Conservation (phyloP, 441 rosid genomes). For the Populus hybrid region DNA sequence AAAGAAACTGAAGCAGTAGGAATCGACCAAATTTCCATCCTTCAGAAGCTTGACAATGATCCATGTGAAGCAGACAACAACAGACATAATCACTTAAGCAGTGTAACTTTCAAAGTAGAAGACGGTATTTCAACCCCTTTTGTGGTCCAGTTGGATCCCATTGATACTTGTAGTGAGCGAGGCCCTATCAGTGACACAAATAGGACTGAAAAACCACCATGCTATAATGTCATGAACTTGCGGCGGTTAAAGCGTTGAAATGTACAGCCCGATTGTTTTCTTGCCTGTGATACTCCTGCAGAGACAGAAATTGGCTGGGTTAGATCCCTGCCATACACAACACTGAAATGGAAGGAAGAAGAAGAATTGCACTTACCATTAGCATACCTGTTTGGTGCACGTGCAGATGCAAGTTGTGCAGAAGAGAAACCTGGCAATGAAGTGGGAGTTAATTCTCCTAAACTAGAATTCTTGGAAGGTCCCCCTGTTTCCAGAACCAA, state of each 20-base stretch:
- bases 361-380: conserved; percentile 52
- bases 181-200: conserved; percentile 11
- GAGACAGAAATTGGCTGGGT: conserved; percentile 41
- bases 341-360: conserved; percentile 31
- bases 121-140: conserved; percentile 39
- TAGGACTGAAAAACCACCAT: conserved; percentile 14
- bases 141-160: conserved; percentile 35
- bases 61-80: conserved; percentile 37
- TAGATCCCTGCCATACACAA: conserved; percentile 40
- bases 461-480: conserved; percentile 15
- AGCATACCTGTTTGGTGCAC: conserved; percentile 35
- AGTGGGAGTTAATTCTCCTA: conserved; percentile 5
- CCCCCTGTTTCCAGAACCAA: conserved; percentile 19
- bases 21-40: conserved; percentile 54
- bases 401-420: conserved; percentile 12
- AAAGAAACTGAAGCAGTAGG: conserved; percentile 44
- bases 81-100: conserved; percentile 30
- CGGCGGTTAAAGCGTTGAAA: conserved; percentile 80
- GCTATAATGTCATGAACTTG: conserved; percentile 41
- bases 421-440: conserved; percentile 21
- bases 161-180: conserved; percentile 23
- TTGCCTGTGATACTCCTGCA: conserved; percentile 44
- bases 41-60: conserved; percentile 52
- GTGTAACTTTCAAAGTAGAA: conserved; percentile 51
- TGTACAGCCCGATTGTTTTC: conserved; percentile 64